Evolutionary conservation across 352 stramenopile species (phyloP).

Genomic region (Phytophthora sojae): DNA sequence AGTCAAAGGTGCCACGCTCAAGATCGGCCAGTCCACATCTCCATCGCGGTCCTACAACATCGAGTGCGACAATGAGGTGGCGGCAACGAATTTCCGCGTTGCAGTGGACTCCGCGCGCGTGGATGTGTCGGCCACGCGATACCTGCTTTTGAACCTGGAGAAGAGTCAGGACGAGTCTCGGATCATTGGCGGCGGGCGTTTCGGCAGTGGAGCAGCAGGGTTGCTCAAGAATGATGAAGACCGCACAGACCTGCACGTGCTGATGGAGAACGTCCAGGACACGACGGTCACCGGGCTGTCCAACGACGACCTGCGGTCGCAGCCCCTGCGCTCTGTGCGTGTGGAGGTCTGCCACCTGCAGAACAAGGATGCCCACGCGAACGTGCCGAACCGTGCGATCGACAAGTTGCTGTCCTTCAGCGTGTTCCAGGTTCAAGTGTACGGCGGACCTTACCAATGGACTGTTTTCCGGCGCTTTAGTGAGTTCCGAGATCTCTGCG

Average conservation of each 20-base stretch:
- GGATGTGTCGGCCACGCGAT: constrained; percentile 79
- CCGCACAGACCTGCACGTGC: constrained; percentile 73
- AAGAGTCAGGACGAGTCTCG: constrained; percentile 79
- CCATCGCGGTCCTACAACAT: constrained; percentile 69
- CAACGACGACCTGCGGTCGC: constrained; percentile 70
- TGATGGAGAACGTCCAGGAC: constrained; percentile 87
- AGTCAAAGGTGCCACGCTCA: constrained; percentile 46
- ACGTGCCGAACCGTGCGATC: constrained; percentile 72
- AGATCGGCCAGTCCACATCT: constrained; percentile 59
- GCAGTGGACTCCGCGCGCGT: constrained; percentile 78
- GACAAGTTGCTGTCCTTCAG: constrained; percentile 84
- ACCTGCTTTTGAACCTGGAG: constrained; percentile 84
- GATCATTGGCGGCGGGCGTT: constrained; percentile 31
- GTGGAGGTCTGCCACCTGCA: constrained; percentile 88
- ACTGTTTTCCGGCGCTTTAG: constrained; percentile 87
- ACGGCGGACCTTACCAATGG: constrained; percentile 88
- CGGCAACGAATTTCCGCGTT: constrained; percentile 78
- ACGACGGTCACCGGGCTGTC: constrained; percentile 80
- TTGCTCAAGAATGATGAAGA: constrained; percentile 62
- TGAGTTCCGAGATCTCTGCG: constrained; percentile 76
- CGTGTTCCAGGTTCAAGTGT: constrained; percentile 86
- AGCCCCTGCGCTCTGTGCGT: constrained; percentile 81
- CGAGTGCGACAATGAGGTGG: constrained; percentile 69
- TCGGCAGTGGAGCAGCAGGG: constrained; percentile 12
- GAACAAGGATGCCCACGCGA: constrained; percentile 88